Evolutionary conservation across 345 rosid genomes (phyloP), one percentile per base, ranked within the genome.

Genomic region (Aquilaria malaccensis): DNA sequence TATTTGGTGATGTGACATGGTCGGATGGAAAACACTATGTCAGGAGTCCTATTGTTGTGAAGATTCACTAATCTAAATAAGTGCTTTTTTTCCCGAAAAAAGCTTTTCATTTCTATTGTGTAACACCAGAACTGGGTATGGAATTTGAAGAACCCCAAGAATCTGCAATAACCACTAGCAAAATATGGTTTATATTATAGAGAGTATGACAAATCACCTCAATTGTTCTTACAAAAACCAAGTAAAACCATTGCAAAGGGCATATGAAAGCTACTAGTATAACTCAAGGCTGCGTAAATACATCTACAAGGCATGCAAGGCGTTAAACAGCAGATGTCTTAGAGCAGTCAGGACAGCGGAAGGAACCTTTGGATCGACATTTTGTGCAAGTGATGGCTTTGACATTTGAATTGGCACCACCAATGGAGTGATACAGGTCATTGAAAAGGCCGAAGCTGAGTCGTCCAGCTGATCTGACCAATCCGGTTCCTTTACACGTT

Each of bases 291-390:
- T 22, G 22, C 22, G 22, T 1, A 22, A 41, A 56, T 45, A 47
- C 52, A 56, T 50, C 33, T 54, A 57, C 52, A 41, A 22, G 45
- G 32, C 60, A 53, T 11, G 13, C 33, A 33, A 12, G 11, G 49
- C 41, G 48, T 77, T 72, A 77, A 59, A 69, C 61, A 48, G 65
- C 56, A 37, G 61, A 45, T 33, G 33, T 15, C 50, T 50, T 71
- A 29, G 91, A 83, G 82, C 96, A 94, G 67, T 75, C 79, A 0
- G 91, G 89, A 63, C 97, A 90, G 41, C 54, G 70, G 74, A 94
- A 94, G 67, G 76, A 82, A 67, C 96, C 97, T 71, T 60, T 85
- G 63, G 86, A 86, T 74, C 67, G 79, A 53, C 95, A 88, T 56
- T 78, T 81, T 29, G 75, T 56, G 67, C 97, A 94, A 0, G 70